A percentile compares a stretch with the other conserved stretches of the same genome.
phyloP scores from a whole-genome alignment of 148 eudicot species.

The Rhododendron mucronatum region DNA sequence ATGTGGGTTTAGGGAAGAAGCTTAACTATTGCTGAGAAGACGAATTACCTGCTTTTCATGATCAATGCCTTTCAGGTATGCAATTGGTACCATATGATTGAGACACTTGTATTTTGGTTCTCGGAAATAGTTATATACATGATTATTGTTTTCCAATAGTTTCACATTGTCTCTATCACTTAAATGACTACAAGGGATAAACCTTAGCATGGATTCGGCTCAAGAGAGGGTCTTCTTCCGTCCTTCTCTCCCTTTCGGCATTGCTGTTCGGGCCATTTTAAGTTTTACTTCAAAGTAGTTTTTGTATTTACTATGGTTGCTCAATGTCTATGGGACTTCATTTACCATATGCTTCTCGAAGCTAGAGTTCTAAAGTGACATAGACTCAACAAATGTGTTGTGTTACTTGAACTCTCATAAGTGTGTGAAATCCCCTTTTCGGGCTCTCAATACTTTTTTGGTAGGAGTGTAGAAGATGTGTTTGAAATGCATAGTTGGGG shows the following conservation, averaged over 20 bases:
- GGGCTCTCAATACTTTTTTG: not conserved
- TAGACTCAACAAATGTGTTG: not conserved
- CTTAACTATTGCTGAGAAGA: constrained; percentile 86
- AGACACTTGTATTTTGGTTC: not conserved
- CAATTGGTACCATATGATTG: constrained; percentile 1
- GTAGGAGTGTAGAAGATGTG: not conserved
- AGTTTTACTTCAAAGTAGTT: not conserved
- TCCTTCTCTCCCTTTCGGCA: no score
- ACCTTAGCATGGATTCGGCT: no score
- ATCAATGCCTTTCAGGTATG: constrained; percentile 94
- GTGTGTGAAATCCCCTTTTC: not conserved
- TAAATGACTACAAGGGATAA: not conserved
- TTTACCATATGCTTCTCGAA: not conserved
- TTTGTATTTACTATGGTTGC: not conserved
- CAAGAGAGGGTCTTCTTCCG: no score
- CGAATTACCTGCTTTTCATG: constrained; percentile 94
- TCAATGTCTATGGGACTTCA: not conserved
- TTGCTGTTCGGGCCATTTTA: not conserved
- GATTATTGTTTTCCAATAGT: not conserved
- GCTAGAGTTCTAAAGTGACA: not conserved
- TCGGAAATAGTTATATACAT: not conserved
- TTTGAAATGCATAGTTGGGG: not conserved
- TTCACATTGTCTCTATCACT: not conserved
- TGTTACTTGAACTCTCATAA: not conserved
- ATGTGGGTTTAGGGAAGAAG: constrained; percentile 57